Evolutionary conservation across 2,329 filamentous ascomycete genomes (phyloP), one percentile per base, ranked within the genome.

Genomic region (Xenoacremonium recifei): DNA sequence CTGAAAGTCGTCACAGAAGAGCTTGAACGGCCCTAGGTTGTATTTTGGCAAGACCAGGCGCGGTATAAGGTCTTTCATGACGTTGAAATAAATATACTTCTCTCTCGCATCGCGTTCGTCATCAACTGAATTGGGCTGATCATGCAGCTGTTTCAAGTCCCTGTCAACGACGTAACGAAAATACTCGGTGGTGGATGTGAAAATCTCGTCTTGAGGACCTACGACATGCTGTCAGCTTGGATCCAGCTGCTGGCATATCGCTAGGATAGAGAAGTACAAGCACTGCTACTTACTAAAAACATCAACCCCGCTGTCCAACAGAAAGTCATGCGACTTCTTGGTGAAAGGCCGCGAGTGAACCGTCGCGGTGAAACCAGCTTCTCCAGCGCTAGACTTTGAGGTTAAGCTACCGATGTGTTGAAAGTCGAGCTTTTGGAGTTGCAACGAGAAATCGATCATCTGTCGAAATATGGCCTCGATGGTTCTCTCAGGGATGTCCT

Each of bases 71-170:
- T 21, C 39, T 13, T 41, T 41, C 33, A 41, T 36, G 21, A 36
- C 20, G 19, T 41, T 41, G 25, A 41, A 41, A 27, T 41, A 41
- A 33, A 41, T 41, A 19, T 44, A 44, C 23, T 36, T 44, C 7
- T 27, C 3, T 25, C 36, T 35, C 7, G 41, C 41, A 20, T 39
- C 41, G 20, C 36, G 6, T 17, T 43, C 40, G 19, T 35, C 41
- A 15, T 21, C 41, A 20, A 44, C 37, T 23, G 41, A 44, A 27
- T 39, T 43, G 4, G 16, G 19, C 20, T 44, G 36, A 6, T 32
- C 9, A n/a, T 18, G 18, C 6, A 44, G 41, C 15, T 44, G 41
- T 15, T 29, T n/a, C 37, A 13, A 36, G 20, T 44, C 41, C 6
- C 33, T 6, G 15, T 35, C 17, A 9, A 23, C 17, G 15, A 44